Base-by-base conservation (phyloP, 2,329 filamentous ascomycete genomes). In the Epichloe aotearoae region DNA sequence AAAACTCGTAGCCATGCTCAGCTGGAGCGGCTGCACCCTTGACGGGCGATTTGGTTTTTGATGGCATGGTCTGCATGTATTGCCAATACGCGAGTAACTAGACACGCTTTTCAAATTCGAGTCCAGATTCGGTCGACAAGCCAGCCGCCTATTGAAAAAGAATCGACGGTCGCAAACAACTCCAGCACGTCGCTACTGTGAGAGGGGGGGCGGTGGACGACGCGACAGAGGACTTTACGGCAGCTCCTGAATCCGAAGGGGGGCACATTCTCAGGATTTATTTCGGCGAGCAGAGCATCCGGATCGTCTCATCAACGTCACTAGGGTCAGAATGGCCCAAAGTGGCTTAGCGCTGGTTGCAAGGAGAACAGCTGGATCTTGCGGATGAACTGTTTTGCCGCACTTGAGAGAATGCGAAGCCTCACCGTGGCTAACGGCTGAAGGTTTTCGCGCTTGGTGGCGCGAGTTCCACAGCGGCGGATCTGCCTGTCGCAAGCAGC, bases 1-100 rank as follows among this genome's bases (percentile, higher is more conserved):
- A 66, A 58, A 77, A 77, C 53, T 77, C 73, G 57, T 76, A 77
- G 55, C 70, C 70, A 52, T 73, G 73, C 46, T 61, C 56, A 54
- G 63, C 60, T 49, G 54, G 50, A 40, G 58, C 56, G 11, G 52
- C 41, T 23, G 49, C 39, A 40, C 39, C 46, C 50, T 52, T 51
- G 43, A 55, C 52, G 5, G 56, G 56, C 44, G 60, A 50, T 50
- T 64, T 67, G 12, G 41, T 49, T 64, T 64, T 48, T 20, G 54
- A 49, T 5, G 63, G 58, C 68, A 70, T 70, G 15, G n/a, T 20
- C 57, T 53, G 37, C 46, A 37, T 46, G 47, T 43, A 36, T 30
- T 45, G 8, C 19, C 4, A 46, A 37, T 10, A n/a, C 34, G n/a
- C 15, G 44, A 41, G 44, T 19, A 43, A 8, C 11, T 20, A 34